Percentiles rank a stretch among this genome's conserved stretches.
These are phyloP conservation scores for Leishmania tropica DNA, from an alignment of 208 protist genomes.

Conservation along the genomic window DNA sequence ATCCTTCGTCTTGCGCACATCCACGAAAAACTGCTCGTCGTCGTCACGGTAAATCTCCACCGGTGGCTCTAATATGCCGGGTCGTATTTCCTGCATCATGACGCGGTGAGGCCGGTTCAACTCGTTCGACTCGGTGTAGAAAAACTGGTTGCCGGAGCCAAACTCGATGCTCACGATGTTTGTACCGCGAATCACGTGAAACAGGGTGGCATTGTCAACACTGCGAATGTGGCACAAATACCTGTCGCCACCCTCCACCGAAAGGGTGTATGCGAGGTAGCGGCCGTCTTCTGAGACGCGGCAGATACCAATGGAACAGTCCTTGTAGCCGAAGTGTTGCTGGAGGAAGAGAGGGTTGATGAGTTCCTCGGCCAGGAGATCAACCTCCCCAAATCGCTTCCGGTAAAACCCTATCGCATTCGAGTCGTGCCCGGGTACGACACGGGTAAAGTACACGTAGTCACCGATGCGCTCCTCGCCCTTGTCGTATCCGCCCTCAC, in stretches of 20 bases:
- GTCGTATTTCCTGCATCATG: conserved; percentile 91
- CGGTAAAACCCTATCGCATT: conserved; percentile 90
- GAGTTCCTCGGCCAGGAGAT: conserved; percentile 89
- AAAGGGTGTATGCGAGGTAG: conserved; percentile 91
- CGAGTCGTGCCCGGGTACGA: conserved; percentile 69
- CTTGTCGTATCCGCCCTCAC: conserved; percentile 91
- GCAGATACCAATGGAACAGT: conserved; percentile 88
- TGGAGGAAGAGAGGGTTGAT: conserved; percentile 86
- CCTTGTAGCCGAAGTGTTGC: conserved; percentile 90
- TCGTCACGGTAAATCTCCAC: conserved; percentile 88
- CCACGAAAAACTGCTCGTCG: conserved; percentile 91
- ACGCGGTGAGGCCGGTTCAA: conserved; percentile 86
- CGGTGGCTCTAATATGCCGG: conserved; percentile 79
- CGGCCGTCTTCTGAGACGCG: conserved; percentile 87
- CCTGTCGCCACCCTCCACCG: conserved; percentile 88
- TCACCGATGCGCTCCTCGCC: conserved; percentile 91
- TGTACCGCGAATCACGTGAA: conserved; percentile 89
- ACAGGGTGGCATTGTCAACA: conserved; percentile 88
- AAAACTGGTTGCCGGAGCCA: conserved; percentile 82
- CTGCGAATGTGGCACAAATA: conserved; percentile 91
- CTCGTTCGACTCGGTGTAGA: conserved; percentile 92
- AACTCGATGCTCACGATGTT: conserved; percentile 94
- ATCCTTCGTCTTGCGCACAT: conserved; percentile 90
- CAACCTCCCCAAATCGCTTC: conserved; percentile 84
- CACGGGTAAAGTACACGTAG: conserved; percentile 90